Evolutionary conservation across 495 filamentous ascomycete genomes (phyloP).

Genomic region (Penicillium mononematosum): DNA sequence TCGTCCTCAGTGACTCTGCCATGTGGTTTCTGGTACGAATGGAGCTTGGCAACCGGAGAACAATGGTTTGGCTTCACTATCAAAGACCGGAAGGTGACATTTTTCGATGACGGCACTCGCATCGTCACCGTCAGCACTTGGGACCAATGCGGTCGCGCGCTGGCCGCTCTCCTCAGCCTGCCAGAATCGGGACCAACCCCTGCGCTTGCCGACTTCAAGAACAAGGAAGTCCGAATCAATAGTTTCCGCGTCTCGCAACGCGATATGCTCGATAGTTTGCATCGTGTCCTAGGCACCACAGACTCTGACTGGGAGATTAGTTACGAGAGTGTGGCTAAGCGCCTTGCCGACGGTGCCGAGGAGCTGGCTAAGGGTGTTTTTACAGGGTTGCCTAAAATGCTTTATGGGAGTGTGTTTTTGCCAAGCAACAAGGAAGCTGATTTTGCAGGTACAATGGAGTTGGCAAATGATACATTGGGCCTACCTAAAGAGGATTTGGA

Average conservation of each 20-base stretch:
- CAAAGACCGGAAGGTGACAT: conserved; percentile 34
- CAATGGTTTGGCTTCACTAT: conserved; percentile 50
- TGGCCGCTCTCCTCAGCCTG: conserved; percentile 45
- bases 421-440: conserved; percentile 40
- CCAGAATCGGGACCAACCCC: conserved; percentile 26
- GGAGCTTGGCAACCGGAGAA: conserved; percentile 35
- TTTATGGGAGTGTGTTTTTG: conserved; percentile 55
- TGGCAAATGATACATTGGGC: conserved; percentile 51
- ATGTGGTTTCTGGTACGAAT: conserved; percentile 57
- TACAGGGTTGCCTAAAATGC: conserved; percentile 21
- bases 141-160: conserved; percentile 44
- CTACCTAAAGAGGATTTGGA: conserved; percentile 61
- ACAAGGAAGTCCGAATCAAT: conserved; percentile 42
- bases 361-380: conserved; percentile 42
- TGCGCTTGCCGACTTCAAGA: conserved; percentile 34
- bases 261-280: conserved; percentile 53
- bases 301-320: conserved; percentile 56
- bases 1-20: conserved; percentile 50
- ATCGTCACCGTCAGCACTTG: conserved; percentile 42
- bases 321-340: conserved; percentile 41
- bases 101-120: conserved; percentile 51
- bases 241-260: conserved; percentile 51
- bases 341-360: conserved; percentile 42
- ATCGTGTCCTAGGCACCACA: conserved; percentile 50
- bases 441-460: conserved; percentile 33